These are phyloP conservation scores for Turritis glabra DNA, from an alignment of 345 rosid species.

Conservation along the genomic window DNA sequence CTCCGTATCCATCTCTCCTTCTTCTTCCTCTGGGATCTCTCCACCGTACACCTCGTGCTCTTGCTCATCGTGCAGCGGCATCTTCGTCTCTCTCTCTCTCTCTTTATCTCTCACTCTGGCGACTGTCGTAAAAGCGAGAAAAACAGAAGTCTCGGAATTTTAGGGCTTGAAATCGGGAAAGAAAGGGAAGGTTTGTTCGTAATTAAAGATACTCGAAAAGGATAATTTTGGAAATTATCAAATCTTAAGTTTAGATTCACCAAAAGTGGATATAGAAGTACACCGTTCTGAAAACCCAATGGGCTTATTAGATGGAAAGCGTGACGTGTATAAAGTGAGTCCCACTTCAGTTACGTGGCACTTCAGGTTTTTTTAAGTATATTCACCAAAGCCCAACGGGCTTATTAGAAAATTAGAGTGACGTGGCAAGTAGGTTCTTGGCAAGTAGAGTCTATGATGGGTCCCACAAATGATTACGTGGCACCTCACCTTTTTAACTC, in stretches of 20 bases:
- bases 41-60: slow-evolving; percentile 91
- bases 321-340: too few species aligned
- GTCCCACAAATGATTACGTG: not conserved
- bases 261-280: not conserved
- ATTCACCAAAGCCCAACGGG: too few species aligned
- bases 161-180: slow-evolving; percentile 34
- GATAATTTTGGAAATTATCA: not conserved
- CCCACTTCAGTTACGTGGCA: too few species aligned
- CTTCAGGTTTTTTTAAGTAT: too few species aligned
- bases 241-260: not conserved
- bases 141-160: slow-evolving; percentile 24
- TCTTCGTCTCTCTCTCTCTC: slow-evolving; percentile 11
- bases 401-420: too few species aligned
- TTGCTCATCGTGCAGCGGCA: slow-evolving; percentile 69
- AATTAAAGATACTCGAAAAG: not conserved
- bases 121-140: slow-evolving; percentile 27
- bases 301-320: not conserved
- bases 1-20: slow-evolving; percentile 68
- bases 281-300: not conserved
- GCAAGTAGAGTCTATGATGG: too few species aligned
- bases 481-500: slow-evolving; percentile 1
- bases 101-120: slow-evolving; percentile 28
- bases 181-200: slow-evolving; percentile 14
- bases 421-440: too few species aligned
- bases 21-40: slow-evolving; percentile 78